Base-by-base conservation (phyloP, 345 rosid species). In the Gossypium mustelinum region DNA sequence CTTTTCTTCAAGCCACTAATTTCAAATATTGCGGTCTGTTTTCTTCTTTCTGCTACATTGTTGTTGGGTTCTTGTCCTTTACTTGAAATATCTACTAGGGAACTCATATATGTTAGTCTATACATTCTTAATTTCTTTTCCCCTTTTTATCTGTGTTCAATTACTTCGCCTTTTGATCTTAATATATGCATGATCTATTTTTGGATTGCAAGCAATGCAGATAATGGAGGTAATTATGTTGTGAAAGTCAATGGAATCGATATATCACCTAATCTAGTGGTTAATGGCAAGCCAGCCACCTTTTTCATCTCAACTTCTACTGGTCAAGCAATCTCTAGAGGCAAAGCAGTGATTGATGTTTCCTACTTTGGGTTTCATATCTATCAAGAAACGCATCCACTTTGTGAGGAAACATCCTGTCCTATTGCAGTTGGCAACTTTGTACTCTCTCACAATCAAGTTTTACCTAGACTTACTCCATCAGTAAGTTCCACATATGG, bases 381-480 rank as follows among this genome's bases (percentile, higher is more conserved):
- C 66, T 89, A 80, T 74, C 57, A 68, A 11, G 92, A 89, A 79
- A 80, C 79, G 8, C 90, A 67, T 63, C 81, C 83, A 57, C 79
- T 89, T 72, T 89, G 92, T 16, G 82, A 84, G 54, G 87, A 84
- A 79, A 73, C 77, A 7, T 78, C 85, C 1, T 86, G 92, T 75
- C 92, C 92, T 9, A 43, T 88, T 50, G 24, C 79, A 14, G 71
- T 29, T 1, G 89, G 89, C 55, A 58, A 74, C 60, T 89, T 89
- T 77, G 82, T 82, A 63, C 90, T 89, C 71, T 77, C 92, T 57
- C 90, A 86, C 79, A 78, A 78, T 41, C 86, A 89, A 72, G 79
- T 79, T 59, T 77, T 89, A 50, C 89, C 90, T 34, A 73, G 17
- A 68, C 79, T 77, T 50, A 76, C 89, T 25, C 92, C 90, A 16